Conservation (phyloP, 1,284 basidiomycete species). For the Fomitopsis pinicola region DNA sequence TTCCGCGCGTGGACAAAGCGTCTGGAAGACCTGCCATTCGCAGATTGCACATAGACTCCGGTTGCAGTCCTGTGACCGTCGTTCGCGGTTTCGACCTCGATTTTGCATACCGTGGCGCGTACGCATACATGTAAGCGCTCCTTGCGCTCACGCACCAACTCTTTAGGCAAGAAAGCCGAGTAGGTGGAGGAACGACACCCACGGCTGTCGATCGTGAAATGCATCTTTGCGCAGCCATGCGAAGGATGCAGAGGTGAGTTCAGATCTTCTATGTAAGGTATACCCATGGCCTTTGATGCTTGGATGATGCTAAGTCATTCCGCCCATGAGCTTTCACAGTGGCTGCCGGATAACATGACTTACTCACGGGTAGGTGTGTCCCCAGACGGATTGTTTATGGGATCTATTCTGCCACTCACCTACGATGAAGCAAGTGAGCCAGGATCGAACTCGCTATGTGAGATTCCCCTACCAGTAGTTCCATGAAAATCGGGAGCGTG, state of each 20-base stretch:
- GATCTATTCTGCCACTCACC: conserved; percentile 2
- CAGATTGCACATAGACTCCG: conserved; percentile 2
- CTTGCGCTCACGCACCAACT: not conserved
- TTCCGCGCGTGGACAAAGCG: conserved; percentile 17
- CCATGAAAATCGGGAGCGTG: not conserved
- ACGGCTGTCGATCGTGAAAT: conserved; percentile 1
- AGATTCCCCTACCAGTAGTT: not conserved
- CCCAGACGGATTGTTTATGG: not conserved
- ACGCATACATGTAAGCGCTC: conserved; percentile 10
- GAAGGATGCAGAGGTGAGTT: conserved; percentile 7
- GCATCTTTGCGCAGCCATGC: conserved; percentile 6
- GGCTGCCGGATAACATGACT: not conserved
- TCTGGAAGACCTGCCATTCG: not conserved
- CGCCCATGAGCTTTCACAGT: not conserved
- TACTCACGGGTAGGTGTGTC: not conserved
- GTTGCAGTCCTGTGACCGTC: not conserved
- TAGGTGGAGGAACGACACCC: conserved; percentile 9
- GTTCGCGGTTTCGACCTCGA: conserved; percentile 1
- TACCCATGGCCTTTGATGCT: conserved; percentile 1
- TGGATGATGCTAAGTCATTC: not conserved
- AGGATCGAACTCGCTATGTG: not conserved
- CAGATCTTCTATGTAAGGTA: conserved; percentile 6
- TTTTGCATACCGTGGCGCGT: conserved; percentile 1
- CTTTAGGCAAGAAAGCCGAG: conserved; percentile 8
- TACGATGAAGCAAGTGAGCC: not conserved